Base-by-base conservation (phyloP, 2,329 filamentous ascomycete genomes). In the Colletotrichum sidae region DNA sequence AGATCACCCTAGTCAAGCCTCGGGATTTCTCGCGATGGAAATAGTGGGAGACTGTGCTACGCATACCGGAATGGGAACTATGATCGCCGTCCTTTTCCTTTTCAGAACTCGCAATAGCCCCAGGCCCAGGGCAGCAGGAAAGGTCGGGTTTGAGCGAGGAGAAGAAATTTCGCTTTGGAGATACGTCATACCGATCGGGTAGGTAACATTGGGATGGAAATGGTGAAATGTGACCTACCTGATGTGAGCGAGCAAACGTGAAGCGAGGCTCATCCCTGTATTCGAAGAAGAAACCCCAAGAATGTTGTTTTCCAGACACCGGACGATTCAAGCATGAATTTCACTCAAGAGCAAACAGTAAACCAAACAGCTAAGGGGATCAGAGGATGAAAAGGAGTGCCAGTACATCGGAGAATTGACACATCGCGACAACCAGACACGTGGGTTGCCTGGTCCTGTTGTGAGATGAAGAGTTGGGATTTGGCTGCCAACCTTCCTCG, bases 271-370 rank as follows among this genome's bases (percentile, higher is more conserved):
- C 17, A 65, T 37, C 58, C 62, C 47, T 65, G 58, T 42, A 15
- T 35, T 8, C 10, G n/a, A 52, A 38, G 44, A 41, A 44, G 47
- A 62, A 49, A 56, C 39, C 11, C 15, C 41, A 39, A 25, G 12
- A 44, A 38, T 37, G 37, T 25, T 5, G 25, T 53, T 66, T 62
- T 50, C 44, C 35, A 66, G 34, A 66, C 63, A 63, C 52, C 42
- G 58, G 58, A 63, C 47, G 58, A 57, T 66, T 66, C 58, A 66
- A 63, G 53, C 52, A 53, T 57, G 47, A 52, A 38, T 38, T 35
- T 34, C 25, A 45, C 37, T 63, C 42, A 54, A 63, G 35, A 42
- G 15, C 25, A 63, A 63, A 57, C 58, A 57, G 25, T 34, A 49
- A 55, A 55, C 55, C 51, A 50, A 62, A 56, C 47, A 8, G 50